Percentiles rank a stretch among this genome's conserved stretches.
Evolutionary conservation across 2,329 filamentous ascomycete genomes (phyloP).

Genomic region (Pseudogymnoascus sp.): DNA sequence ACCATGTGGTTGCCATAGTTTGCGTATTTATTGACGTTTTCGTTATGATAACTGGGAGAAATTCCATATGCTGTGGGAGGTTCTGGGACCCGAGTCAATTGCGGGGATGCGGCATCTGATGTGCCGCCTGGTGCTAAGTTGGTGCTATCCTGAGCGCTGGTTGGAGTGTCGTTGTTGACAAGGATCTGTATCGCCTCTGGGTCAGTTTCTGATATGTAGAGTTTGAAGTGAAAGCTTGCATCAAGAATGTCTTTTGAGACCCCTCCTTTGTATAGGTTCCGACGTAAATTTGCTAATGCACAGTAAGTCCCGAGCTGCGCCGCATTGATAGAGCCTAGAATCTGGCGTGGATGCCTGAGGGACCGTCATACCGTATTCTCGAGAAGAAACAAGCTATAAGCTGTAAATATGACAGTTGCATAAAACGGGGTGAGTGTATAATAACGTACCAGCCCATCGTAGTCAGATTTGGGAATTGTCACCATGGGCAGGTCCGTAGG

Average conservation of each 20-base stretch:
- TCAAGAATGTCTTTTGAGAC: slow-evolving; percentile 41
- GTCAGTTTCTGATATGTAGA: slow-evolving; percentile 14
- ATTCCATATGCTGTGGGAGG: slow-evolving; percentile 21
- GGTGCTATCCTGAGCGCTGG: slow-evolving; percentile 16
- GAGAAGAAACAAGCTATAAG: slow-evolving; percentile 28
- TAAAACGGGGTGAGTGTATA: neutral
- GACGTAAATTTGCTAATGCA: slow-evolving; percentile 32
- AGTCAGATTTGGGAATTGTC: slow-evolving; percentile 53
- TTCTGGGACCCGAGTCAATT: slow-evolving; percentile 16
- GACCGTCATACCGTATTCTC: slow-evolving; percentile 47
- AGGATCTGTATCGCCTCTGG: slow-evolving; percentile 19
- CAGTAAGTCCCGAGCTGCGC: neutral
- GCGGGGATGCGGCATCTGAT: slow-evolving; percentile 15
- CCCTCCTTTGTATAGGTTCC: slow-evolving; percentile 45
- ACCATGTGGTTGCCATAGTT: neutral
- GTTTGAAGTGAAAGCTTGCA: slow-evolving; percentile 17
- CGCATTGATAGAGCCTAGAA: neutral
- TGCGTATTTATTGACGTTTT: neutral
- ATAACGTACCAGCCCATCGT: slow-evolving; percentile 48
- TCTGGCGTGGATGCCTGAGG: neutral
- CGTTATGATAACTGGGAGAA: neutral
- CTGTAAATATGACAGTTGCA: neutral
- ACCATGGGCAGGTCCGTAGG: slow-evolving; percentile 35
- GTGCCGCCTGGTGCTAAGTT: slow-evolving; percentile 16
- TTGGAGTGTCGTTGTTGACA: slow-evolving; percentile 19